Base-by-base conservation (phyloP, 2,329 filamentous ascomycete species). In the Shiraia bambusicola region DNA sequence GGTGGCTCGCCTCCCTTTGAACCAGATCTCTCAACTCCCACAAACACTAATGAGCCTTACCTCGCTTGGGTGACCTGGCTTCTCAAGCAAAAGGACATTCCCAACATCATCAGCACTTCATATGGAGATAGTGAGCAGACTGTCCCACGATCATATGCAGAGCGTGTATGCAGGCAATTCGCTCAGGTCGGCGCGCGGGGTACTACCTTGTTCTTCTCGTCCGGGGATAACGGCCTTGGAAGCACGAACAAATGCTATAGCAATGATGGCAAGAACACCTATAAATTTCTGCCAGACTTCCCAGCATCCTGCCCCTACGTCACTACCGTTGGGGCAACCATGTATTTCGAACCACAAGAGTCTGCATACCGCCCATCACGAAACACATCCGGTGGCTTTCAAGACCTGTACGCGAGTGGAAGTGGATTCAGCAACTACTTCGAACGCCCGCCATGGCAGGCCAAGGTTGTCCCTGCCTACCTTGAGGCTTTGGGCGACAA, bases 61-160 rank as follows among this genome's bases (percentile, higher is more conserved):
- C 71, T 86, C 1, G 74, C 74, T 11, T 86, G 79, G 71, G 70
- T 86, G 6, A 73, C 79, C 41, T 79, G 80, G 62, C 62, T 86
- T 2, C 73, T 84, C 1, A 65, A 68, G 1, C 75, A 83, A 14
- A 64, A 72, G 1, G 75, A 76, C 13, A 70, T 87, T 2, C 83
- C 84, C 0, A 76, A 81, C 33, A 78, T 82, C 12, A 77, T 87
- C 56, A 79, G 75, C 37, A 82, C 79, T 10, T 85, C 81, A 0
- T 87, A 87, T 60, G 83, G 81, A 34, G 82, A 86, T 46, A 76
- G 81, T 38, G 84, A 87, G 65, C 79, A 85, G 60, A 77, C 75
- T 3, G 71, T 87, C 0, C 83, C 84, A 0, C 57, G 69, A 2
- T 75, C 76, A 9, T 88, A 86, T 56, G 80, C 81, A 13, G 70